These are phyloP conservation scores for Elsinoe arachidis DNA, from an alignment of 2,329 filamentous ascomycete species.

Conservation along the genomic window DNA sequence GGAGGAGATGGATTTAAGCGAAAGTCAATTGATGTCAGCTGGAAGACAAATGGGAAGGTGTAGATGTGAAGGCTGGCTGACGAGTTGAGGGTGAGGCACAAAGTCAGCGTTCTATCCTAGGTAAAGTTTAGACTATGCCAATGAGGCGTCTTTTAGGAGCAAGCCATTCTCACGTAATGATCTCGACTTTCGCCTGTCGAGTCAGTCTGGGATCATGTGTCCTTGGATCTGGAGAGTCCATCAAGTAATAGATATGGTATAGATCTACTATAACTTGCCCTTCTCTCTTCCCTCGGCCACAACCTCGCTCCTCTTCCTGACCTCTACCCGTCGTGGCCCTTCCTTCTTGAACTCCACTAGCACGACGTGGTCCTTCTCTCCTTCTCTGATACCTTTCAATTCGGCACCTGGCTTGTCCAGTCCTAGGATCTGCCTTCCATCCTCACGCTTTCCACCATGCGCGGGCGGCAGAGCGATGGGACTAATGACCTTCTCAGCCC, in stretches of 20 bases:
- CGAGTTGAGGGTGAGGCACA: no score
- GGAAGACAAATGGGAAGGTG: no score
- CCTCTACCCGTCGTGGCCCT: constrained; percentile 47
- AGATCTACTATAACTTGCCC: constrained; percentile 1
- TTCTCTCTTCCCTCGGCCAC: constrained; percentile 45
- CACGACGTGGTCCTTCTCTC: constrained; percentile 48
- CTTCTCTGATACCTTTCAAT: constrained; percentile 42
- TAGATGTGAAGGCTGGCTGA: no score
- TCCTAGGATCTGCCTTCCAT: constrained; percentile 44
- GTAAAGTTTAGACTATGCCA: no score
- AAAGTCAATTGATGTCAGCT: no score
- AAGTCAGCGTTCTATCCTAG: no score
- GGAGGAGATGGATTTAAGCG: no score
- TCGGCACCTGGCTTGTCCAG: constrained; percentile 49
- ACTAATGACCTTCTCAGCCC: constrained; percentile 37
- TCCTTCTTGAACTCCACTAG: constrained; percentile 49
- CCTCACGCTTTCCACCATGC: constrained; percentile 33
- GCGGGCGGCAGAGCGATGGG: constrained; percentile 31
- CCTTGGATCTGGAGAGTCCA: no score
- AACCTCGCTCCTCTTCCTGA: constrained; percentile 37
- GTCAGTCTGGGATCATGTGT: no score
- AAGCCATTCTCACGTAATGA: no score
- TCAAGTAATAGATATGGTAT: neutral
- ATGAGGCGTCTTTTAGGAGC: no score
- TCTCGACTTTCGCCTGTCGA: no score